phyloP scores from a whole-genome alignment of 257 asterid species.

The Asclepias syriaca region DNA sequence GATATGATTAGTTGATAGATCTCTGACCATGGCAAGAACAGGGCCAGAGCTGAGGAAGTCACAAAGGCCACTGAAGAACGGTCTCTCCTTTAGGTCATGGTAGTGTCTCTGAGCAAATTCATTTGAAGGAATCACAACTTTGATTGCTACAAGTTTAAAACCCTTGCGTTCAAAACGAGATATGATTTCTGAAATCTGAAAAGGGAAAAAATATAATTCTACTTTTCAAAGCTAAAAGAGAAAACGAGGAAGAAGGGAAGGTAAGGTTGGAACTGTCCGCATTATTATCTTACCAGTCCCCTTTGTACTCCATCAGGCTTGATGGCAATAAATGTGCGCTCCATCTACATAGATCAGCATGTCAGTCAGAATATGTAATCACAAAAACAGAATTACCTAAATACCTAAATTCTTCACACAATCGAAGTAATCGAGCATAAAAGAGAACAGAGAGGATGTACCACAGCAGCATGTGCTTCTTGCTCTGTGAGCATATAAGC shows the following conservation, averaged over 20 bases:
- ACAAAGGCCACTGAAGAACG: constrained; percentile 89
- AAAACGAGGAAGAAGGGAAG: background rate
- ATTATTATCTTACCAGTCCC: constrained; percentile 63
- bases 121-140: constrained; percentile 81
- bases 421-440: background rate
- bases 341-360: constrained; percentile 46
- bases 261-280: background rate
- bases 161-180: constrained; percentile 95
- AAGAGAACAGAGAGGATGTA: constrained; percentile 22
- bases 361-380: constrained; percentile 17
- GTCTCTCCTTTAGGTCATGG: constrained; percentile 90
- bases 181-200: constrained; percentile 86
- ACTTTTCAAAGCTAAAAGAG: background rate
- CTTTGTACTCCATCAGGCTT: constrained; percentile 99
- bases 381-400: constrained; percentile 1
- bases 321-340: constrained; percentile 93
- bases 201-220: constrained; percentile 7
- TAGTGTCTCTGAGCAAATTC: constrained; percentile 84
- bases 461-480: constrained; percentile 91
- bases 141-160: constrained; percentile 85
- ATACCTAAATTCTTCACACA: background rate
- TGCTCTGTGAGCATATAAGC: constrained; percentile 87
- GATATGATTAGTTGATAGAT: constrained; percentile 8
- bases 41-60: constrained; percentile 99
- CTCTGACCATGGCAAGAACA: constrained; percentile 92